Evolutionary conservation across 345 rosid species (phyloP).

Genomic region (Sapria himalayana): DNA sequence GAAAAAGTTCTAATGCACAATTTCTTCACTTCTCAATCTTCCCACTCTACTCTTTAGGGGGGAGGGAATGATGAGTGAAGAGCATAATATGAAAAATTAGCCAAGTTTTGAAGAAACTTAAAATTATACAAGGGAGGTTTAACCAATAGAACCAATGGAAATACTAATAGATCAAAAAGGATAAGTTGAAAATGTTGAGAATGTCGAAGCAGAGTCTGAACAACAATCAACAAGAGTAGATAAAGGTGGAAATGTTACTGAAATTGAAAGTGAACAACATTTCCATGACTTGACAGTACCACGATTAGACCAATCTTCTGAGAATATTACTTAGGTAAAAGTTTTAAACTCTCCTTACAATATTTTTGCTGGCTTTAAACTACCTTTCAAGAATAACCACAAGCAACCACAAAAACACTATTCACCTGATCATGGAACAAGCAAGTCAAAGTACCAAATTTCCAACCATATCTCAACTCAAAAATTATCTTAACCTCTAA

Average conservation of each 20-base stretch:
- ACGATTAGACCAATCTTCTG: background rate
- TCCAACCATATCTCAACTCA: background rate
- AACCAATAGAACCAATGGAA: too few species aligned
- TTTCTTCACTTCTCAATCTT: background rate
- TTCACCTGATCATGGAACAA: background rate
- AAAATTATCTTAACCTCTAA: background rate
- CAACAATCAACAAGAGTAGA: too few species aligned
- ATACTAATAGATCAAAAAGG: background rate
- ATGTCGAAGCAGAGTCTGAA: too few species aligned
- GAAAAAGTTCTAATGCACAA: background rate
- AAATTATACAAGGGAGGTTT: too few species aligned
- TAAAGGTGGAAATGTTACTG: too few species aligned
- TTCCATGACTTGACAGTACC: background rate
- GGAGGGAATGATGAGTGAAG: background rate
- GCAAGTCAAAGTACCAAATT: background rate
- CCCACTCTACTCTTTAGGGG: constrained; percentile 3
- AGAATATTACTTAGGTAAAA: background rate
- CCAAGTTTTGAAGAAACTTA: background rate
- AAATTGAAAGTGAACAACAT: background rate
- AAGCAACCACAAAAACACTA: constrained; percentile 1
- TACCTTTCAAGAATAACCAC: background rate
- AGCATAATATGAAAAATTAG: background rate
- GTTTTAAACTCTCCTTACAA: too few species aligned
- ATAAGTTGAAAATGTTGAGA: background rate
- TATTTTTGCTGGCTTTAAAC: too few species aligned